These are phyloP conservation scores for Candida succiphila DNA, from an alignment of 805 yeast species.

Conservation along the genomic window DNA sequence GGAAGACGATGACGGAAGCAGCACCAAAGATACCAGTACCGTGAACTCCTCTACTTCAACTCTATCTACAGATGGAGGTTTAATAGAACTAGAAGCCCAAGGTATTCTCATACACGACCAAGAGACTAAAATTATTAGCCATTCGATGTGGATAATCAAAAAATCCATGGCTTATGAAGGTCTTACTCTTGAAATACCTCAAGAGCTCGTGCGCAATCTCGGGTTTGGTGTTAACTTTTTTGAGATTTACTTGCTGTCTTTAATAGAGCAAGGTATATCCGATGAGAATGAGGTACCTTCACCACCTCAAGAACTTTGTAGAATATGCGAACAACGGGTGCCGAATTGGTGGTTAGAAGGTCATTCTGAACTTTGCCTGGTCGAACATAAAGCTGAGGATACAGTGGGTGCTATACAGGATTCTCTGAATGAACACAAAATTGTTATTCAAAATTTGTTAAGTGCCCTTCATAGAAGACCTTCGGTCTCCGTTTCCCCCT, in stretches of 20 bases:
- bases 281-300: slow-evolving; percentile 60
- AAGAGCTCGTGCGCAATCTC: slow-evolving; percentile 55
- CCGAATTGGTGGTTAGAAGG: slow-evolving; percentile 96
- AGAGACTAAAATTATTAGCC: slow-evolving; percentile 49
- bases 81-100: slow-evolving; percentile 81
- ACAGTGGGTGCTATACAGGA: slow-evolving; percentile 72
- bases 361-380: slow-evolving; percentile 79
- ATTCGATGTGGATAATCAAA: slow-evolving; percentile 89
- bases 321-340: slow-evolving; percentile 85
- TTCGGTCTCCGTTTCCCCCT: slow-evolving; percentile 13
- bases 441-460: slow-evolving; percentile 32
- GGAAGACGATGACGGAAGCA: slow-evolving; percentile 5
- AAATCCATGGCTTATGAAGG: slow-evolving; percentile 59
- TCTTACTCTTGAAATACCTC: slow-evolving; percentile 60
- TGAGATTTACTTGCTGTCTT: slow-evolving; percentile 55
- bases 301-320: slow-evolving; percentile 77
- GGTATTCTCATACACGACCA: slow-evolving; percentile 74
- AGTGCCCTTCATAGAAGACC: slow-evolving; percentile 26
- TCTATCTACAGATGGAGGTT: slow-evolving; percentile 47
- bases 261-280: slow-evolving; percentile 54
- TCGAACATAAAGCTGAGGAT: slow-evolving; percentile 78
- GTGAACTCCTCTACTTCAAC: slow-evolving; percentile 20
- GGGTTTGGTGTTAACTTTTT: slow-evolving; percentile 89
- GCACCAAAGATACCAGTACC: slow-evolving; percentile 9
- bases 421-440: slow-evolving; percentile 58